Base-by-base conservation (phyloP, 2,329 filamentous ascomycete genomes). In the Fusarium sp. region DNA sequence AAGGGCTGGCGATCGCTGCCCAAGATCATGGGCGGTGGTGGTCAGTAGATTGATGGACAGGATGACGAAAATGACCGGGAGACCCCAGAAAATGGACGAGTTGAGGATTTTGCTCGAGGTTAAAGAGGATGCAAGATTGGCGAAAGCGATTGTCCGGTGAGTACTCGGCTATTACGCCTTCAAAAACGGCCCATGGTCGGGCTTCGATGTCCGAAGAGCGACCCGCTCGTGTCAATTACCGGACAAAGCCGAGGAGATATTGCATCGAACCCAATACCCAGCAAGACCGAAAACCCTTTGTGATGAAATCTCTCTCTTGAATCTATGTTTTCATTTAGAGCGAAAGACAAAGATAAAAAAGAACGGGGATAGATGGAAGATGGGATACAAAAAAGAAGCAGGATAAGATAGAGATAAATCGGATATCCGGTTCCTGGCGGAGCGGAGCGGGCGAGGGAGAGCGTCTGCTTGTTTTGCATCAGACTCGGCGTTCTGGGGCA, bases 1-100 rank as follows among this genome's bases (percentile, higher is more conserved):
- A 81, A 86, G 76, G 81, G 83, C 38, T 90, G 88, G 88, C 86
- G 86, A 79, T 82, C 83, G 28, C 74, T 90, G 75, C 88, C 88
- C 26, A 82, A 80, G 57, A 79, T 85, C 68, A 86, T 90, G 77
- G 83, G 85, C 41, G 85, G 84, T 39, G 81, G 79, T 61, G 79
- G 80, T 41, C 73, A 73, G 60, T 78, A 75, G 68, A 62, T 45
- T n/a, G 53, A 51, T 33, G 30, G 50, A 53, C 33, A 22, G 69
- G 36, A 57, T 22, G 48, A 66, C 22, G 55, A 26, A 48, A 59
- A 70, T 42, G 38, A 59, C 39, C 18, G 45, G 56, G 31, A 51
- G 35, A 47, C 62, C 39, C 22, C 22, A 48, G 31, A 61, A 55
- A 48, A 41, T 20, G 30, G 24, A 31, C 38, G 47, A 65, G 24